Base-by-base conservation (phyloP, 108 stramenopile species). In the Skeletonema menzelii region DNA sequence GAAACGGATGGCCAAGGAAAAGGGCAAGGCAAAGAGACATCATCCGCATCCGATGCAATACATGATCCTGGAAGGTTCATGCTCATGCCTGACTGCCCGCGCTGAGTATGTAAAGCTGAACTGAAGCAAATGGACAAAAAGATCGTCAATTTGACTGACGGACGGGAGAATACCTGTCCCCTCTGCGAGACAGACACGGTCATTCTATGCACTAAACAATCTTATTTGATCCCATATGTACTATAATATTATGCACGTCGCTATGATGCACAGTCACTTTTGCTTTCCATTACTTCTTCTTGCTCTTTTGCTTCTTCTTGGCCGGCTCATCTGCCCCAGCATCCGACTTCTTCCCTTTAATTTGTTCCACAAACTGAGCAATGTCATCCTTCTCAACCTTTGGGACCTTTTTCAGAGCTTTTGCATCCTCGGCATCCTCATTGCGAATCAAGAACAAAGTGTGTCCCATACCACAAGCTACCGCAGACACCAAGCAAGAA, bases 391-490 rank as follows among this genome's bases (percentile, higher is more conserved):
- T 66, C 15, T 81, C 80, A 62, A 85, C 34, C 68, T 56, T 80
- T 8, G 79, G 64, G 31, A 88, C 67, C 65, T 74, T 70, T 30
- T 89, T 69, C 40, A 90, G 64, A 10, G 87, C 93, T 46, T 84
- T 80, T 65, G 71, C 61, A 70, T 91, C 92, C 67, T 87, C 80
- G 0, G 69, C 75, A 68, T 89, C 87, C 15, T 91, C 91, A 47
- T 88, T 76, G 42, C 85, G 59, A 5, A 91, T 75, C 40, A 96
- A 75, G 79, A 85, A 91, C 68, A 93, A 73, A 11, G 91, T 82
- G 62, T 85, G 86, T 55, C 95, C 95, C 75, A 91, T 88, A 10
- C 92, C 95, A 77, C 91, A 91, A 1, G 90, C 84, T 60, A 96
- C 24, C 62, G 82, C 75, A 22, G 70, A 63, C 32, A 92, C 80